Evolutionary conservation across 257 asterid genomes (phyloP).

Genomic region (Cynanchum wilfordii): DNA sequence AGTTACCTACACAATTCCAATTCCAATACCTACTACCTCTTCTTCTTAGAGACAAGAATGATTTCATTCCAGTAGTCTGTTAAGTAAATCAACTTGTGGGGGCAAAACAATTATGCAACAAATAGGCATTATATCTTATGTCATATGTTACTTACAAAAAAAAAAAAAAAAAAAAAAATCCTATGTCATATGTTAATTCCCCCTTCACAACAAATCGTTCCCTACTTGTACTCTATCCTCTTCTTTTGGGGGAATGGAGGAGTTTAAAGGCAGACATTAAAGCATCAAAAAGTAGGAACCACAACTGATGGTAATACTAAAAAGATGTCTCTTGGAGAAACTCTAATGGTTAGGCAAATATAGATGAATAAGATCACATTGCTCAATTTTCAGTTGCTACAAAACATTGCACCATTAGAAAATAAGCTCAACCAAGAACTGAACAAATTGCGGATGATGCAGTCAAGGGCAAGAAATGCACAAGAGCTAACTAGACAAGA

Average conservation of each 20-base stretch:
- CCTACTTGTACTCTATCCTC: background rate
- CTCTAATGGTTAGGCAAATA: background rate
- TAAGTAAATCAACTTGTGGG: too few species aligned
- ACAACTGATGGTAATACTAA: background rate
- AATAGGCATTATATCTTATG: background rate
- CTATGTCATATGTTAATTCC: background rate
- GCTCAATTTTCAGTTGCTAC: background rate
- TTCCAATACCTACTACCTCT: background rate
- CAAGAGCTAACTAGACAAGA: background rate
- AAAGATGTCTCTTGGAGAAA: background rate
- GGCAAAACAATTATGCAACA: background rate
- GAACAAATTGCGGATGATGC: too few species aligned
- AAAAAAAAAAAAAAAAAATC: too few species aligned
- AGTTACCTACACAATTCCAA: conserved; percentile 9
- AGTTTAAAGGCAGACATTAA: conserved; percentile 5
- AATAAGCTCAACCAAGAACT: background rate
- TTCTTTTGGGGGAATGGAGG: background rate
- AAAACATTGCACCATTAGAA: background rate
- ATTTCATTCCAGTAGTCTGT: conserved; percentile 11
- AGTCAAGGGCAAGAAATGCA: background rate
- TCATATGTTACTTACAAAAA: background rate
- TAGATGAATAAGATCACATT: background rate
- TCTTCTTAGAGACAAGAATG: background rate
- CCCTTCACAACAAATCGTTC: background rate
- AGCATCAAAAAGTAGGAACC: conserved; percentile 11